Evolutionary conservation across 306 rosid species (phyloP), one percentile per base, ranked within the genome.

Genomic region (Corylus avellana): DNA sequence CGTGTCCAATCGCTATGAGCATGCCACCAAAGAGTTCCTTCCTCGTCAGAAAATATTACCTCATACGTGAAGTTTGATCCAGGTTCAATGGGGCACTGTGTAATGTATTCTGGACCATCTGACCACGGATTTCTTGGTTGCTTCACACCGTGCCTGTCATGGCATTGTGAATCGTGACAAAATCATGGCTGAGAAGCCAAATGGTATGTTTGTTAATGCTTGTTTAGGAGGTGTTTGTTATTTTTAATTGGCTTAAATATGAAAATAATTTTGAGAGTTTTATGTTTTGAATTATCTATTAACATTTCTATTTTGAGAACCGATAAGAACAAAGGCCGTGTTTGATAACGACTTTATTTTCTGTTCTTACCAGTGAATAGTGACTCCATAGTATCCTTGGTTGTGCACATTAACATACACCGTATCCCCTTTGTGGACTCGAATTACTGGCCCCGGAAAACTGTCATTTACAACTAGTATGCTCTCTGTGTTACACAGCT

Each of bases 1-100:
- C 81, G 75, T 6, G 81, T 70, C 81, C 81, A 78, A 4, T 78
- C 76, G 18, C 81, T 77, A 22, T 68, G 62, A 5, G 79, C 72
- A 58, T 58, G 66, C 64, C 64, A 58, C 64, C 64, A 56, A 20
- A 56, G 62, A 0, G 62, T 56, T 69, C 73, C 73, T 44, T 69
- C 73, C 35, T 69, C 73, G 1, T 25, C 39, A 3, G 62, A 72
- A 3, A 72, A 72, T n/a, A 72, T 72, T 0, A 72, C 75, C n/a
- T 50, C 18, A 48, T 72, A 72, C 7, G 75, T 72, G n/a, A 72
- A 50, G 12, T 72, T 72, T 27, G 75, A 42, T 42, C 46, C 46
- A 6, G 46, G 46, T 42, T 42, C 8, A 6, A 42, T 42, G 8
- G 46, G 46, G 4, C 46, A 42, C 1, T 42, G 46, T 42, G 46